phyloP scores from a whole-genome alignment of 768 basidiomycete species.

The Hypholoma sublateritium region DNA sequence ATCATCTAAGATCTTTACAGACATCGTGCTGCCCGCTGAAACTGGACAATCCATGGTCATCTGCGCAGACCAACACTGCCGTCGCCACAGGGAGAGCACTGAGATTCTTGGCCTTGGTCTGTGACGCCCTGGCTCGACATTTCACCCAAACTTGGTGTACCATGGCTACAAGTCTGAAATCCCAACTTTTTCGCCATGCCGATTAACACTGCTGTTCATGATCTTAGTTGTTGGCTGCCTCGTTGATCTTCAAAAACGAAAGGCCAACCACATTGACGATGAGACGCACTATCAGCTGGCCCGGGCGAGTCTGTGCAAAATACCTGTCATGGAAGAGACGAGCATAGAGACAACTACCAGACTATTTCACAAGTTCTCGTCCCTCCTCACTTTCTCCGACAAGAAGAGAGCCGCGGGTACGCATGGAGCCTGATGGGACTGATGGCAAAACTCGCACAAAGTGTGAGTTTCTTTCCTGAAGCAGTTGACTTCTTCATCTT shows the following conservation, averaged over 20 bases:
- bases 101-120: too few species aligned
- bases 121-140: conserved; percentile 61
- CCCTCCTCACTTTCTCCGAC: conserved; percentile 66
- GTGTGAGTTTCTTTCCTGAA: conserved; percentile 48
- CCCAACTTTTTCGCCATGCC: conserved; percentile 55
- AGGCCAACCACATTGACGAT: conserved; percentile 49
- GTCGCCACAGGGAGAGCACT: too few species aligned
- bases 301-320: conserved; percentile 57
- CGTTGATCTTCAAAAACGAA: conserved; percentile 53
- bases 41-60: too few species aligned
- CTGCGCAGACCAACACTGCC: too few species aligned
- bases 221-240: conserved; percentile 69
- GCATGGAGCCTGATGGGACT: conserved; percentile 56
- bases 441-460: conserved; percentile 60
- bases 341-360: conserved; percentile 52
- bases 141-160: conserved; percentile 63
- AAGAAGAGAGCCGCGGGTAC: conserved; percentile 64
- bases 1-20: too few species aligned
- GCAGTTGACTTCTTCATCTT: conserved; percentile 1
- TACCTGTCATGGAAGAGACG: conserved; percentile 67
- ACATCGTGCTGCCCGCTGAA: too few species aligned
- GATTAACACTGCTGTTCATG: conserved; percentile 66
- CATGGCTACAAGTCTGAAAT: conserved; percentile 59
- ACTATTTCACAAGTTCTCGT: conserved; percentile 67
- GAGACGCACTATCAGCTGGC: conserved; percentile 60